Base-by-base conservation (phyloP, 129 eudicot genomes). In the Helichrysum umbraculigerum region DNA sequence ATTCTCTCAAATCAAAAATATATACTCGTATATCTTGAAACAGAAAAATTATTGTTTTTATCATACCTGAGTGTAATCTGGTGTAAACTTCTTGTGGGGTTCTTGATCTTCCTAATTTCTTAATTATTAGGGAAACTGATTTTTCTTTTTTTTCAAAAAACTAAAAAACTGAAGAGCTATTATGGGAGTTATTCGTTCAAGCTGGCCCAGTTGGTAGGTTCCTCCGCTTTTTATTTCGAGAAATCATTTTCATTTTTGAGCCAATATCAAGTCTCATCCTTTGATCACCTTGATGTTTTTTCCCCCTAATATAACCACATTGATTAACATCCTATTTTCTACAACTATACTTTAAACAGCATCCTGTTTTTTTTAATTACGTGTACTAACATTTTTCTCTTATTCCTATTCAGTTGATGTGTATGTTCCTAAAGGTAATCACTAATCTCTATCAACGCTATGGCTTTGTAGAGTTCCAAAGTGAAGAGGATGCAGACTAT, bases 401-500 rank as follows among this genome's bases (percentile, higher is more conserved):
- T n/a, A 19, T 72, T 70, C 39, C 73, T 58, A 34, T 25, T 6
- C 83, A 94, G 99, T 95, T 34, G 91, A 95, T 71, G 99, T 94
- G 47, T 94, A 94, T 83, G 99, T 94, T 60, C 99, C 99, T 41
- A 94, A 94, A 84, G 99, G 91, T 85, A 86, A 97, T 94, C 57
- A 94, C 98, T 56, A 89, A 89, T 81, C 96, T 93, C 63, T 97
- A 95, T 79, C 99, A 95, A 83, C 96, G 99, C 35, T 95, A 95
- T 85, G 99, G 97, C 21, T 95, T 95, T 87, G 99, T 95, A 35
- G 99, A 95, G 68, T 95, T 95, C 39, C 86, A 96, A 67, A 95
- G 99, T 73, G 99, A 95, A 85, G 99, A 95, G 83, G 99, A 95
- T 85, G 99, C 99, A 67, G 99, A 95, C 75, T 95, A 95, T 80